A percentile compares a stretch with the other conserved stretches of the same genome.
phyloP scores from a whole-genome alignment of 2,329 filamentous ascomycete species.

The Calonectria pteridis region DNA sequence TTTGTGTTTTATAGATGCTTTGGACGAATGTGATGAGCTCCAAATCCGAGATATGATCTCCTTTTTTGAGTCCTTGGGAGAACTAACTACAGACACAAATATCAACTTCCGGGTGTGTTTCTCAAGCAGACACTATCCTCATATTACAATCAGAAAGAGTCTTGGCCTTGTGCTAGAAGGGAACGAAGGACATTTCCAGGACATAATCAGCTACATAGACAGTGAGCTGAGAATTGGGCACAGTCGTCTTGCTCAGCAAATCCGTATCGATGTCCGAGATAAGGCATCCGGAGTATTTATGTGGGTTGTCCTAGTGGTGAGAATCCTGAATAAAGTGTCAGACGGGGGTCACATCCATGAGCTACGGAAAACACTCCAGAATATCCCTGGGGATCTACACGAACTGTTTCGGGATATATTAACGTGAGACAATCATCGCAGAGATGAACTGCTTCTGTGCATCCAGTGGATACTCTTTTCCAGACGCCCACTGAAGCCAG shows the following conservation, averaged over 20 bases:
- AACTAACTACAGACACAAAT: conserved; percentile 30
- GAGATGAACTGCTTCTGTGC: conserved; percentile 57
- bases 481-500: conserved; percentile 52
- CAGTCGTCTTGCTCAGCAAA: neutral
- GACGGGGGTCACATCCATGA: conserved; percentile 38
- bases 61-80: conserved; percentile 54
- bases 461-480: conserved; percentile 67
- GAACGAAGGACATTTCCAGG: conserved; percentile 39
- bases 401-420: conserved; percentile 67
- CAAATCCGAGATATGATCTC: conserved; percentile 56
- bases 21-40: conserved; percentile 61
- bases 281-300: conserved; percentile 49
- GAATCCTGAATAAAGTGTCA: conserved; percentile 54
- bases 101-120: conserved; percentile 53
- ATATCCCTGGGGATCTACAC: conserved; percentile 55
- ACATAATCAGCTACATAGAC: conserved; percentile 41
- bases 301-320: conserved; percentile 52
- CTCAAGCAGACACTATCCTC: conserved; percentile 62
- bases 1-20: conserved; percentile 42
- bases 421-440: conserved; percentile 57
- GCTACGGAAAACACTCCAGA: conserved; percentile 45
- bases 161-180: conserved; percentile 43
- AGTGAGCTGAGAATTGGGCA: conserved; percentile 17
- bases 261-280: conserved; percentile 41
- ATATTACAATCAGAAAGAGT: conserved; percentile 50